Evolutionary conservation across 768 basidiomycete species (phyloP).

Genomic region (Phylloporus arenicola): DNA sequence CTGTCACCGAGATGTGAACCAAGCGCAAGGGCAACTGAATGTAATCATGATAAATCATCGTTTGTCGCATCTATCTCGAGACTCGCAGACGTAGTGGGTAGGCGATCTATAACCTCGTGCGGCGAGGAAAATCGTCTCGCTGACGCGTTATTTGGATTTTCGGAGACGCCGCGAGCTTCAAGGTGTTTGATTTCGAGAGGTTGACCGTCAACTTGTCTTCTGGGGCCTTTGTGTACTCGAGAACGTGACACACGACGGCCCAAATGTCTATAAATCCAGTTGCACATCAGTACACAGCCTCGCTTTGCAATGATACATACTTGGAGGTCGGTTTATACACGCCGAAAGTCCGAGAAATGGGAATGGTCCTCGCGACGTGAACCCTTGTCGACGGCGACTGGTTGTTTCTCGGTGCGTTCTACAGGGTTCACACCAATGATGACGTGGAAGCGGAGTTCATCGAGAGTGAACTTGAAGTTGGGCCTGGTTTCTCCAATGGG

Average conservation of each 20-base stretch:
- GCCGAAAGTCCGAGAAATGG: conserved; percentile 23
- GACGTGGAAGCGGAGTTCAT: conserved; percentile 43
- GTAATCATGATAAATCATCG: too few relatives aligned
- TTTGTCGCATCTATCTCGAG: not conserved
- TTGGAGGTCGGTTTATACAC: conserved; percentile 31
- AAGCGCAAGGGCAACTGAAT: too few relatives aligned
- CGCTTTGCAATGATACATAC: not conserved
- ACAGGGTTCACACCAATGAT: conserved; percentile 69
- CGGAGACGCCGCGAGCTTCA: too few relatives aligned
- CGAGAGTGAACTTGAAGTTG: conserved; percentile 22
- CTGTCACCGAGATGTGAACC: too few relatives aligned
- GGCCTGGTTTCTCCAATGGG: too few relatives aligned
- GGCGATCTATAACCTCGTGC: not conserved
- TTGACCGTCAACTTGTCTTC: too few relatives aligned
- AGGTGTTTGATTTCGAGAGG: too few relatives aligned
- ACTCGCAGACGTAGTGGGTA: not conserved
- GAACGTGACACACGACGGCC: conserved; percentile 34
- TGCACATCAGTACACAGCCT: not conserved
- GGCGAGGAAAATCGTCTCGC: too few relatives aligned
- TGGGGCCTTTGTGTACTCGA: too few relatives aligned
- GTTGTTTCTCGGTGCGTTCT: too few relatives aligned
- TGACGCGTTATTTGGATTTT: too few relatives aligned
- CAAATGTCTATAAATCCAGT: conserved; percentile 38
- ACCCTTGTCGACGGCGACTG: conserved; percentile 43
- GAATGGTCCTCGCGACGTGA: not conserved